Base-by-base conservation (phyloP, 2,329 filamentous ascomycete genomes). In the Aphanocladium album region DNA sequence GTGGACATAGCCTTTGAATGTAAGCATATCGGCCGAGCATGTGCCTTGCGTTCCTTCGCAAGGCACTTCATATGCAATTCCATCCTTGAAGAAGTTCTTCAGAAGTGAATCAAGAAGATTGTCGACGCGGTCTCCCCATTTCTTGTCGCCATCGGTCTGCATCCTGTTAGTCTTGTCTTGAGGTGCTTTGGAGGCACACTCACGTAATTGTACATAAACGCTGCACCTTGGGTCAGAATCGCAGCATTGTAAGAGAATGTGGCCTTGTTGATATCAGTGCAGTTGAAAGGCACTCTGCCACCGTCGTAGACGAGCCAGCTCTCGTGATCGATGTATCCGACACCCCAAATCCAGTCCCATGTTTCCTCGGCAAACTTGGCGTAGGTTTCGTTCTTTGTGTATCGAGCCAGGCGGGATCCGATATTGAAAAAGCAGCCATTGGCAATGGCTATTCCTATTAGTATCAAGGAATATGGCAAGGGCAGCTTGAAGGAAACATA, bases 11-110 rank as follows among this genome's bases (percentile, higher is more conserved):
- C 87, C 88, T 73, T 90, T 90, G 81, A 89, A 92, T 1, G 84
- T 84, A 62, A 84, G 73, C 79, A 91, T 89, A 67, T 93, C 90
- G 52, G 83, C 79, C 61, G 87, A 87, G 77, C 90, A 93, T 21
- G 75, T 80, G 23, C 69, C 74, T 2, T 79, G 74, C 30, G 70
- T 67, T 37, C 69, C 67, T 66, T 91, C 89, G 74, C 90, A 93
- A 14, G 85, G 78, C 2, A 83, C 74, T 72, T 93, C 90, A 60
- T 77, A 84, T 66, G 89, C 85, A 65, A 88, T 78, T 46, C 80
- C 80, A 16, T 83, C 73, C 46, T 77, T 77, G 74, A 84, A 85
- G 73, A 85, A 85, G 62, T 77, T 73, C n/a, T 74, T 68, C 19
- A 81, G 62, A 1, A 79, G 74, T 3, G 76, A 77, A 11, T 79